These are phyloP conservation scores for Russula emetica DNA, from an alignment of 768 basidiomycete species.

Conservation along the genomic window DNA sequence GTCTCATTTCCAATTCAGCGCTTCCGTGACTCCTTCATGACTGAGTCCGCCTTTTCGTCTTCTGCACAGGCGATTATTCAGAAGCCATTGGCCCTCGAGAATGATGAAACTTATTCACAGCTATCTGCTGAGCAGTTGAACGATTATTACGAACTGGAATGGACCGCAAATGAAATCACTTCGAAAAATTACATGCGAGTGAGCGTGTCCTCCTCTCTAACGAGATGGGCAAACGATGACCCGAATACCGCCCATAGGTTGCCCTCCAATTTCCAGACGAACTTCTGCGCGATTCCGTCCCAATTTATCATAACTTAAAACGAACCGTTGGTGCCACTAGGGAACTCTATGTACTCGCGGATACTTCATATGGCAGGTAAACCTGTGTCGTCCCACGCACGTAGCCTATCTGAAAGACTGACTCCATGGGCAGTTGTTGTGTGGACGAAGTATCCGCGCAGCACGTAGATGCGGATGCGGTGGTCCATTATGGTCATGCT, in stretches of 20 bases:
- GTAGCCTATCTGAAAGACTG: neutral
- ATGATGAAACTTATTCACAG: slow-evolving; percentile 36
- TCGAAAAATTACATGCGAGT: slow-evolving; percentile 69
- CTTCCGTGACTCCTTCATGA: slow-evolving; percentile 10
- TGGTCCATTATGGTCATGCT: slow-evolving; percentile 95
- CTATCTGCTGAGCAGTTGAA: slow-evolving; percentile 44
- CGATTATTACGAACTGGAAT: slow-evolving; percentile 69
- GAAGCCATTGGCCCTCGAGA: slow-evolving; percentile 47
- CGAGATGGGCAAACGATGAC: neutral
- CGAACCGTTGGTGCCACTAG: slow-evolving; percentile 39
- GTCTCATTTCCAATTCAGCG: no score
- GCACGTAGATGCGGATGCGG: slow-evolving; percentile 85
- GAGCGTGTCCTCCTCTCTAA: slow-evolving; percentile 28
- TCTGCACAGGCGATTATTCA: slow-evolving; percentile 63
- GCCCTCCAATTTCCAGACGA: slow-evolving; percentile 97
- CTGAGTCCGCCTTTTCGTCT: slow-evolving; percentile 43
- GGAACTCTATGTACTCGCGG: slow-evolving; percentile 89
- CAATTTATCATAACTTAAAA: slow-evolving; percentile 70
- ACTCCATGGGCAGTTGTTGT: slow-evolving; percentile 62
- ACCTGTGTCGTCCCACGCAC: slow-evolving; percentile 29
- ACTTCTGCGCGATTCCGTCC: slow-evolving; percentile 79
- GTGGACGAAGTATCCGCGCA: slow-evolving; percentile 95
- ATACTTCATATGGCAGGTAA: slow-evolving; percentile 96
- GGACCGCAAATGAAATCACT: slow-evolving; percentile 58
- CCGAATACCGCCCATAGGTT: slow-evolving; percentile 43